A percentile compares a stretch with the other conserved stretches of the same genome.
phyloP scores from a whole-genome alignment of 2,329 filamentous ascomycete genomes.

The Colletotrichum sublineola region DNA sequence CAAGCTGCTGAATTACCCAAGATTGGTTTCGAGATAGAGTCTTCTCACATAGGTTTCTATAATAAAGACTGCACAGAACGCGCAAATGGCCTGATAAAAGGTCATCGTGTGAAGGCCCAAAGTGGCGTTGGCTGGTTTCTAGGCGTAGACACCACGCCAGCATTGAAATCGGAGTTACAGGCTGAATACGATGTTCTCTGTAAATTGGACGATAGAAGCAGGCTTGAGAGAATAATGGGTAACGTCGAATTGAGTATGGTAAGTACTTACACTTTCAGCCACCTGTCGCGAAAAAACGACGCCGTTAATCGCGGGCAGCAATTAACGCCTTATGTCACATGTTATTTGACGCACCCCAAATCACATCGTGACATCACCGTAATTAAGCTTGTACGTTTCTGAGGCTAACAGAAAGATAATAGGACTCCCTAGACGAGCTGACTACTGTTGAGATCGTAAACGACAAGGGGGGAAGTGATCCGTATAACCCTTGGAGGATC shows the following conservation, averaged over 20 bases:
- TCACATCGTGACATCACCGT: background rate
- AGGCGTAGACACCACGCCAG: background rate
- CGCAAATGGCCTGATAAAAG: background rate
- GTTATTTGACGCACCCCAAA: too few species aligned
- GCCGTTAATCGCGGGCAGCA: too few species aligned
- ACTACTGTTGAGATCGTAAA: too few species aligned
- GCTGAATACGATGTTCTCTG: background rate
- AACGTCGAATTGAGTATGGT: background rate
- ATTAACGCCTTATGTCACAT: too few species aligned
- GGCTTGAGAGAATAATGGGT: background rate
- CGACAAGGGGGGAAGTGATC: too few species aligned
- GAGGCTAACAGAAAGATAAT: background rate
- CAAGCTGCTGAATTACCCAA: background rate
- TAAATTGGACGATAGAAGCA: background rate
- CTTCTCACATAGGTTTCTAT: background rate
- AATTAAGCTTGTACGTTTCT: background rate
- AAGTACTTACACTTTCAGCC: background rate
- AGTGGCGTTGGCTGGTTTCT: background rate
- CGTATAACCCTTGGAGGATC: background rate
- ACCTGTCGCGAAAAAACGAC: too few species aligned
- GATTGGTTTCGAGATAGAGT: constrained; percentile 1
- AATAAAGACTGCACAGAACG: background rate
- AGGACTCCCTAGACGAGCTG: too few species aligned
- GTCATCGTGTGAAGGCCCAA: too few species aligned
- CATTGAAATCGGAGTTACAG: background rate